A percentile compares a stretch with the other conserved stretches of the same genome.
Conservation (phyloP, 495 filamentous ascomycete genomes). For the Neurospora sp. region DNA sequence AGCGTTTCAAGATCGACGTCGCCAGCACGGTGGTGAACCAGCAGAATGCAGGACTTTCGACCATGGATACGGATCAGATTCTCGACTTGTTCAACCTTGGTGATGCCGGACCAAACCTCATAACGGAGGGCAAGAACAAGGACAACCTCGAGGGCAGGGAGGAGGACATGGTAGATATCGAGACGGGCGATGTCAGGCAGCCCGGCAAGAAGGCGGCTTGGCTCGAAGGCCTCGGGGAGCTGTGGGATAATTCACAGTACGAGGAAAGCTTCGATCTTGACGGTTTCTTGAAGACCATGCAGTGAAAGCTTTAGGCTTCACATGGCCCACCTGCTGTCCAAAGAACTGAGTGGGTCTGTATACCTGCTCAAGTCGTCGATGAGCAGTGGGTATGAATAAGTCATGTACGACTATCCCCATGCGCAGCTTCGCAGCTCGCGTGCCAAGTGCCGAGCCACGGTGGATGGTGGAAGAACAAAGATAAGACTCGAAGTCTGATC, state of each 20-base stretch:
- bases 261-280: constrained; percentile 94
- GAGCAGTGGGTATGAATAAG: background rate
- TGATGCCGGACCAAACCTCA: constrained; percentile 56
- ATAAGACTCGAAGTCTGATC: background rate
- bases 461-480: background rate
- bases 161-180: constrained; percentile 88
- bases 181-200: constrained; percentile 81
- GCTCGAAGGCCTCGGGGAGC: constrained; percentile 85
- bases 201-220: constrained; percentile 92
- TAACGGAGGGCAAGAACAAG: constrained; percentile 41
- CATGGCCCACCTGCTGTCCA: background rate
- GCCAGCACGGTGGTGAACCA: constrained; percentile 97
- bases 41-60: constrained; percentile 85
- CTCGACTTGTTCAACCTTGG: constrained; percentile 92
- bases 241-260: constrained; percentile 95
- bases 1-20: constrained; percentile 99
- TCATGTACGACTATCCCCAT: background rate
- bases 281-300: constrained; percentile 85
- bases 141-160: constrained; percentile 53
- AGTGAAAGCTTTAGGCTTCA: constrained; percentile 20
- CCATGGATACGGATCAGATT: constrained; percentile 97
- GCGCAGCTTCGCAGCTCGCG: background rate
- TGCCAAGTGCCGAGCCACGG: background rate
- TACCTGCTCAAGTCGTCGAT: background rate
- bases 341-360: background rate